Evolutionary conservation across 805 yeast species (phyloP).

Genomic region (Sugiyamaella lignohabitans): DNA sequence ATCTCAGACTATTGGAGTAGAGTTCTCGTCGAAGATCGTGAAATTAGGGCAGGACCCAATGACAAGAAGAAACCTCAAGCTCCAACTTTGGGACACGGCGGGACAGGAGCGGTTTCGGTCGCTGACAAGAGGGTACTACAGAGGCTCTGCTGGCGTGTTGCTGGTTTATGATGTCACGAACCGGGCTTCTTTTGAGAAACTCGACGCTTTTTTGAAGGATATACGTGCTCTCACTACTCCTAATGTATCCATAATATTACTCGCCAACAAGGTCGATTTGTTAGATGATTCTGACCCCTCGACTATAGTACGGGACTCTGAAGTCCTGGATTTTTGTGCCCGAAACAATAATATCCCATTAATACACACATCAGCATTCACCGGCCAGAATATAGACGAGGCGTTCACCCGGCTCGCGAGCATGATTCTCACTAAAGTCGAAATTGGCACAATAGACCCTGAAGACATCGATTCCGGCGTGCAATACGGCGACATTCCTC

Average conservation of each 20-base stretch:
- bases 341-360: conserved; percentile 34
- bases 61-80: not conserved
- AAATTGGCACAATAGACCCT: conserved; percentile 43
- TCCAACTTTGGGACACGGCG: conserved; percentile 85
- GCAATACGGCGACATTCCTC: conserved; percentile 44
- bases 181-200: conserved; percentile 76
- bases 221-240: conserved; percentile 87
- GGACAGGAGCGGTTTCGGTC: conserved; percentile 96
- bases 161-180: conserved; percentile 86
- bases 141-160: conserved; percentile 94
- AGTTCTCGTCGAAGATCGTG: conserved; percentile 34
- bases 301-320: conserved; percentile 30
- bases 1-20: conserved; percentile 37
- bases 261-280: conserved; percentile 87
- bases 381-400: conserved; percentile 38
- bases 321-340: conserved; percentile 32
- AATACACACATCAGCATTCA: conserved; percentile 37
- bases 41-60: conserved; percentile 27
- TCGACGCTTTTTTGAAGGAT: conserved; percentile 84
- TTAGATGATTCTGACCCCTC: conserved; percentile 34
- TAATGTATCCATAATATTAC: conserved; percentile 81
- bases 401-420: conserved; percentile 37
- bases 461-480: conserved; percentile 43
- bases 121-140: conserved; percentile 84
- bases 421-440: conserved; percentile 41